A percentile compares a stretch with the other conserved stretches of the same genome.
Evolutionary conservation across 1,284 basidiomycete genomes (phyloP).

Genomic region (Testicularia cyperi): DNA sequence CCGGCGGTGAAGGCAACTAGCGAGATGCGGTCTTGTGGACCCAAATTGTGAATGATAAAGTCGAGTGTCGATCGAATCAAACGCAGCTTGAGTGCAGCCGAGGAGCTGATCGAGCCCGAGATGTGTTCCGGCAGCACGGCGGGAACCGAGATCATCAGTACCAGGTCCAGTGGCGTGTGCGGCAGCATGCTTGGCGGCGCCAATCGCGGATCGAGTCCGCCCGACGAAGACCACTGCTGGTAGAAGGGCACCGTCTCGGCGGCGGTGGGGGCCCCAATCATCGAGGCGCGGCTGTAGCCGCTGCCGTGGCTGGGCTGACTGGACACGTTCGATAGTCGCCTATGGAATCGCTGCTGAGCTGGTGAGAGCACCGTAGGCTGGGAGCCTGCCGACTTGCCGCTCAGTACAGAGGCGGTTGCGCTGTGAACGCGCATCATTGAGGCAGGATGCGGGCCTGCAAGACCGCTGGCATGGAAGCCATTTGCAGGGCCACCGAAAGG

Average conservation of each 20-base stretch:
- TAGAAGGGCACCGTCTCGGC: constrained; percentile 27
- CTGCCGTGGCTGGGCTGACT: constrained; percentile 25
- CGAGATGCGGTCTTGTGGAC: constrained; percentile 48
- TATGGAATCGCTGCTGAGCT: constrained; percentile 9
- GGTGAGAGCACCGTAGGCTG: constrained; percentile 7
- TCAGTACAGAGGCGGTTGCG: constrained; percentile 29
- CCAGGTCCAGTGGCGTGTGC: constrained; percentile 86
- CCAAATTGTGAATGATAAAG: constrained; percentile 48
- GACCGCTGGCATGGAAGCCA: too few relatives aligned
- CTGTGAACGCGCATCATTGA: constrained; percentile 9
- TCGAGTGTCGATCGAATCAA: constrained; percentile 52
- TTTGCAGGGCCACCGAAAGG: too few relatives aligned
- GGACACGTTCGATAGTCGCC: constrained; percentile 22
- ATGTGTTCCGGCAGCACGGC: constrained; percentile 32
- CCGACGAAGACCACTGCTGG: constrained; percentile 52
- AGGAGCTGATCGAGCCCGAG: constrained; percentile 69
- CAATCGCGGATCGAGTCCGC: constrained; percentile 48
- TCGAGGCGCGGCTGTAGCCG: constrained; percentile 11
- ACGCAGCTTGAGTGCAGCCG: constrained; percentile 65
- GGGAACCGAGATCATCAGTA: constrained; percentile 85
- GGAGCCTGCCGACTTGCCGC: constrained; percentile 41
- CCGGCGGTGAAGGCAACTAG: constrained; percentile 48
- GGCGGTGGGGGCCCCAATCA: too few relatives aligned
- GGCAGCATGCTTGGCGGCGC: constrained; percentile 63
- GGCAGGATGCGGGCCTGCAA: too few relatives aligned